Percentiles rank a stretch among this genome's conserved stretches.
phyloP scores from a whole-genome alignment of 176 grass and related monocot genomes.

The Rhynchospora breviuscula region DNA sequence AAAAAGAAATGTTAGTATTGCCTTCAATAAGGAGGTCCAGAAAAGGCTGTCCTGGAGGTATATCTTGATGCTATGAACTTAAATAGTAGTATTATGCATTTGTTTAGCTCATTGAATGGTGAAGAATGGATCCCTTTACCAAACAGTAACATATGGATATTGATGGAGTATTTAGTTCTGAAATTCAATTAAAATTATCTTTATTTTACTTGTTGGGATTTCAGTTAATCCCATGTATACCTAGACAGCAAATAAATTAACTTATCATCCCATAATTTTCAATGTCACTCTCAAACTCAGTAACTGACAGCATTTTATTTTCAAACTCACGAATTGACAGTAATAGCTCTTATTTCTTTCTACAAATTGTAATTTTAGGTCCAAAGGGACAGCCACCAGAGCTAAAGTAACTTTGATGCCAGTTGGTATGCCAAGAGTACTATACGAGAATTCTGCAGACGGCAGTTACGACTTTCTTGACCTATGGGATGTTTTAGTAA shows the following conservation, averaged over 20 bases:
- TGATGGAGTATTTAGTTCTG: not conserved
- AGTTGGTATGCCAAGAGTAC: conserved; percentile 62
- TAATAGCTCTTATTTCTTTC: not conserved
- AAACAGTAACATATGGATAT: not conserved
- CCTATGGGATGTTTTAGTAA: conserved; percentile 85
- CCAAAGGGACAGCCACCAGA: conserved; percentile 42
- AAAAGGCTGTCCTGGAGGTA: conserved; percentile 62
- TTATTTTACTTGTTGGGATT: not conserved
- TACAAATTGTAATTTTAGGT: conserved; percentile 21
- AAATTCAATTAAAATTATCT: not conserved
- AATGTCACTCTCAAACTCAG: not conserved
- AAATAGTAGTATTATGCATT: not conserved
- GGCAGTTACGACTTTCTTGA: conserved; percentile 78
- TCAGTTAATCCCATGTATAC: not conserved
- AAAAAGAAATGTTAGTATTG: conserved; percentile 48
- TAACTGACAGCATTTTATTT: not conserved
- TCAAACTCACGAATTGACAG: not conserved
- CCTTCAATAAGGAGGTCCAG: conserved; percentile 48
- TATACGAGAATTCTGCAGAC: conserved; percentile 68
- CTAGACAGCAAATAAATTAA: not conserved
- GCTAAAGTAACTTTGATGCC: conserved; percentile 69
- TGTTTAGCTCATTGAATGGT: not conserved
- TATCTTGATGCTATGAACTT: not conserved
- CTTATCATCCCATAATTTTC: not conserved
- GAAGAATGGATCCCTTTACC: not conserved